Evolutionary conservation across 2,329 filamentous ascomycete genomes (phyloP).

Genomic region (Aspergillus pseudoviridinutans): DNA sequence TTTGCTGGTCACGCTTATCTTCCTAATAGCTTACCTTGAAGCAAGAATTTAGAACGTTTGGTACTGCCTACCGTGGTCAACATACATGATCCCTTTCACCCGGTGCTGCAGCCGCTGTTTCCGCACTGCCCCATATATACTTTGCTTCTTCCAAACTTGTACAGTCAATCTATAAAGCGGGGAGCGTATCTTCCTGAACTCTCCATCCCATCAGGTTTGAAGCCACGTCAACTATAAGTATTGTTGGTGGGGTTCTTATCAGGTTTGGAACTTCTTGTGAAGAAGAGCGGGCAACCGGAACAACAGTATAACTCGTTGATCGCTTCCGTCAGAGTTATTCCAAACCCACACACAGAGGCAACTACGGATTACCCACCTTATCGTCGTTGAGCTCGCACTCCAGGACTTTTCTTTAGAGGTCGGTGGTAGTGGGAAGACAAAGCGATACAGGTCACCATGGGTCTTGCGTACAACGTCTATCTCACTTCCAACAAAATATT

Average conservation of each 20-base stretch:
- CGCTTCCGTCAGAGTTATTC: background rate
- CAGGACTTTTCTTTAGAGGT: constrained; percentile 12
- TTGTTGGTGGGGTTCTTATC: background rate
- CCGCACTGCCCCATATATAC: background rate
- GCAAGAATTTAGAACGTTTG: background rate
- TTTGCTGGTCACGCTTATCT: background rate
- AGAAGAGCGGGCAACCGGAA: background rate
- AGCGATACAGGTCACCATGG: constrained; percentile 55
- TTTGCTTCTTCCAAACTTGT: background rate
- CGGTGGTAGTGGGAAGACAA: constrained; percentile 13
- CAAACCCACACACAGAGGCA: background rate
- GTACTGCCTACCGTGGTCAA: background rate
- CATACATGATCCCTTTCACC: background rate
- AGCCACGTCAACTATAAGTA: background rate
- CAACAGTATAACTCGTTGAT: background rate
- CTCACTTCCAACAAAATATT: constrained; percentile 83
- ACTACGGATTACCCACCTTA: constrained; percentile 2
- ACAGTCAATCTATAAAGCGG: background rate
- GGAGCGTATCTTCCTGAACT: background rate
- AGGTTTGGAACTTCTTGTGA: background rate
- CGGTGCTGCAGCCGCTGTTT: background rate
- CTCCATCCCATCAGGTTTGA: background rate
- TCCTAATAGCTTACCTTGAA: background rate
- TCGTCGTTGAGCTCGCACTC: constrained; percentile 18
- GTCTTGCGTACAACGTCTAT: constrained; percentile 87